Conservation (phyloP, 768 basidiomycete species). For the Suillus subluteus region DNA sequence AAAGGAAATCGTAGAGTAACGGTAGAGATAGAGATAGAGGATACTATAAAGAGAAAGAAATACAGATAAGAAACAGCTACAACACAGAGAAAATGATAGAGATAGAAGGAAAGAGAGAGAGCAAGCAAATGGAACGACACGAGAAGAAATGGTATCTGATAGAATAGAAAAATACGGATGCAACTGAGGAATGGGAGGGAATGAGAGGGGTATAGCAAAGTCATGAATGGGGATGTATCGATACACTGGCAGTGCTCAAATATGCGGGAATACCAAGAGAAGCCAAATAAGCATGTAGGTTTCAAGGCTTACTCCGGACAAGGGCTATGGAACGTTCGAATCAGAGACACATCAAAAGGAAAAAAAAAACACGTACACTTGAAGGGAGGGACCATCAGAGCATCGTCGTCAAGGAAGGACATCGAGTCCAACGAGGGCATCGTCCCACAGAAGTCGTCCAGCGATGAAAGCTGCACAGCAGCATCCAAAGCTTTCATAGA, state of each 20-base stretch:
- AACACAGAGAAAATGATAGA: neutral
- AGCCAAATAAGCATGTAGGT: neutral
- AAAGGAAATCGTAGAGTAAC: neutral
- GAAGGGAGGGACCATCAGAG: neutral
- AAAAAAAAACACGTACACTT: neutral
- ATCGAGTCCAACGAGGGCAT: neutral
- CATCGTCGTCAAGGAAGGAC: slow-evolving; percentile 2
- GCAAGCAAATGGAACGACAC: neutral
- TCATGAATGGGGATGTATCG: neutral
- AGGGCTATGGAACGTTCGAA: neutral
- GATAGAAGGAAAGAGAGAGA: neutral
- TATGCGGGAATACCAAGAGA: neutral
- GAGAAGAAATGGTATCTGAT: neutral
- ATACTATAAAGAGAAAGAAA: neutral
- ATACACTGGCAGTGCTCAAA: neutral
- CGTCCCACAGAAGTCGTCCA: neutral
- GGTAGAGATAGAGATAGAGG: neutral
- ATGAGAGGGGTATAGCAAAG: neutral
- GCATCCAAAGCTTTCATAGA: neutral
- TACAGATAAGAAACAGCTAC: neutral
- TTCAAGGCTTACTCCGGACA: neutral
- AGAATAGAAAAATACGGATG: neutral
- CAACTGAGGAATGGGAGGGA: neutral
- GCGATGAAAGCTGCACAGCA: slow-evolving; percentile 1
- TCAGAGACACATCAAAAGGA: neutral